Evolutionary conservation across 495 filamentous ascomycete genomes (phyloP).

Genomic region (Penicillium angulare): DNA sequence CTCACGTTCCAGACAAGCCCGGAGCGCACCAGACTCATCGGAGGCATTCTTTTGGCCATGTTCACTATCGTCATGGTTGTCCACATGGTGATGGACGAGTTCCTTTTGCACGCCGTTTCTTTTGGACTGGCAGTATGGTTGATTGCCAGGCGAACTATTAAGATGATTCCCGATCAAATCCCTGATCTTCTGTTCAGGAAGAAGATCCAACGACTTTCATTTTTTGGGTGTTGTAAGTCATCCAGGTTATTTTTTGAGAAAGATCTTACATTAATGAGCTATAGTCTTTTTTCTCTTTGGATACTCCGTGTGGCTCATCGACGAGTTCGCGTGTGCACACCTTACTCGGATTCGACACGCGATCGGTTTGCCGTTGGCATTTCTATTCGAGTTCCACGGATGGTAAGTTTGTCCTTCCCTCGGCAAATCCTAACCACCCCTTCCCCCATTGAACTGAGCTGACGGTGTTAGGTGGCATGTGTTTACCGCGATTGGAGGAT

Average conservation of each 20-base stretch:
- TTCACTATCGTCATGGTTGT: conserved; percentile 31
- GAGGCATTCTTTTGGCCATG: conserved; percentile 12
- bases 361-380: conserved; percentile 28
- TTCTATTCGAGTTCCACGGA: conserved; percentile 31
- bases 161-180: conserved; percentile 22
- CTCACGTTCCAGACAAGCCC: conserved; percentile 24
- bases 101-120: conserved; percentile 24
- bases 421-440: too few relatives aligned
- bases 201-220: conserved; percentile 14
- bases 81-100: conserved; percentile 34
- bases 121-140: conserved; percentile 26
- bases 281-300: conserved; percentile 29
- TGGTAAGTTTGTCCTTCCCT: conserved; percentile 28
- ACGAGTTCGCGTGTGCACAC: conserved; percentile 20
- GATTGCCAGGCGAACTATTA: conserved; percentile 20
- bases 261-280: too few relatives aligned
- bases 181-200: conserved; percentile 10
- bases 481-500: conserved; percentile 33
- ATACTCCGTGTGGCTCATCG: conserved; percentile 31
- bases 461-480: conserved; percentile 29
- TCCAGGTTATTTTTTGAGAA: too few relatives aligned
- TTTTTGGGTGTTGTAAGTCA: conserved; percentile 26
- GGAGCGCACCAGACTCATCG: conserved; percentile 11
- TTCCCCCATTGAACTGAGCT: neutral
- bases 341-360: conserved; percentile 13